These are phyloP conservation scores for Xenosphaeropsis pyriputrescens DNA, from an alignment of 2,329 filamentous ascomycete species.

Conservation along the genomic window DNA sequence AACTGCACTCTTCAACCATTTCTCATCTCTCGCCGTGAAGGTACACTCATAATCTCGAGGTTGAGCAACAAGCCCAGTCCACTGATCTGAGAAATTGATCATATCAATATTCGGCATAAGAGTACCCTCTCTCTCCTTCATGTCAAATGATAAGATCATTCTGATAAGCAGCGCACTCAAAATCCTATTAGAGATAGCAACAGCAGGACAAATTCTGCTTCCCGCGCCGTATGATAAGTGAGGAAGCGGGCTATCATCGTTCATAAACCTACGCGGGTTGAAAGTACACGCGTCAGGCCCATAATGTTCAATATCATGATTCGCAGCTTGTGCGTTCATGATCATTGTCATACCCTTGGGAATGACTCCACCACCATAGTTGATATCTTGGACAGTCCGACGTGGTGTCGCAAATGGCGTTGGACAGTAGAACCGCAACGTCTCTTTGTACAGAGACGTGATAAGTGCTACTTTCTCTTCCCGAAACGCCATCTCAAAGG, in stretches of 20 bases:
- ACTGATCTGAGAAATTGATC: conserved; percentile 8
- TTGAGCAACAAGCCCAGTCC: conserved; percentile 6
- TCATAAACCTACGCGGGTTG: conserved; percentile 9
- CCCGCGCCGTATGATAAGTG: conserved; percentile 12
- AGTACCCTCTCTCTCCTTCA: conserved; percentile 3
- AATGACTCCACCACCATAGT: conserved; percentile 6
- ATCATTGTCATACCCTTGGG: conserved; percentile 12
- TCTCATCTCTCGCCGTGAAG: conserved; percentile 5
- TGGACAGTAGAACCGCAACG: conserved; percentile 9
- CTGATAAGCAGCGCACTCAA: conserved; percentile 9
- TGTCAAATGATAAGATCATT: conserved; percentile 8
- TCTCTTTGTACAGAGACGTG: conserved; percentile 11
- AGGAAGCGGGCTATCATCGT: conserved; percentile 6
- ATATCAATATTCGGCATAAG: conserved; percentile 6
- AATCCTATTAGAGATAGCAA: conserved; percentile 11
- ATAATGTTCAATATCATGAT: conserved; percentile 10
- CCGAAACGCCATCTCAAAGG: conserved; percentile 12
- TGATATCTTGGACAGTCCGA: conserved; percentile 7
- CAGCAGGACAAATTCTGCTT: conserved; percentile 10
- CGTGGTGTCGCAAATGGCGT: conserved; percentile 10
- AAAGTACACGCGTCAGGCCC: conserved; percentile 9
- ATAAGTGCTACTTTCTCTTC: conserved; percentile 11
- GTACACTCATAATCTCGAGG: conserved; percentile 6
- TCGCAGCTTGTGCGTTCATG: conserved; percentile 13
- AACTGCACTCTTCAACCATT: conserved; percentile 1